Evolutionary conservation across 2,329 filamentous ascomycete genomes (phyloP), one percentile per base, ranked within the genome.

Genomic region (Colletotrichum horii): DNA sequence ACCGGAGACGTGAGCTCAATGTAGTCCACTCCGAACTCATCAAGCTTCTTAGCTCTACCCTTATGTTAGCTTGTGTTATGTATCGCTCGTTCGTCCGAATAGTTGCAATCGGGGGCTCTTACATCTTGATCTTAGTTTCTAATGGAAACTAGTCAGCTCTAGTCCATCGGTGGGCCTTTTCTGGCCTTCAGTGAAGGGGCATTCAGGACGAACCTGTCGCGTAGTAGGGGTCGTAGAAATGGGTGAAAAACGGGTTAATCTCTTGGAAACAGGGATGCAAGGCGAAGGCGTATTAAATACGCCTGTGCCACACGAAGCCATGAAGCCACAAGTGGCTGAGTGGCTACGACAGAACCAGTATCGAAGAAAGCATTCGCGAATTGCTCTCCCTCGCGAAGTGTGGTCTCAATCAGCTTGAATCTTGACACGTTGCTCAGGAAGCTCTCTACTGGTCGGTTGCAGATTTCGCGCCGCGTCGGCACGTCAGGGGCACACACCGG

Each of bases 11-110:
- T 98, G 80, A 98, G 89, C 87, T 98, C 96, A 81, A 97, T 96
- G 87, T 96, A 98, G 87, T 97, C 95, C 74, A 96, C 95, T 81
- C 95, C 95, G 80, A 97, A 97, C 38, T 94, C 94, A 84, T 96
- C 94, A 79, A 97, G 89, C 28, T 84, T 78, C 78, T 74, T 80
- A 77, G 81, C 81, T 76, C 62, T 66, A 15, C 4, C 14, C 7
- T 26, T 2, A n/a, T 14, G 24, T 66, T 14, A 48, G 24, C 15
- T 7, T 22, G 16, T 22, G 11, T 19, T 36, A 6, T n/a, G 19
- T 15, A 19, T 61, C 19, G 26, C 4, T 34, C 19, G 11, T 32
- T 14, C 12, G 19, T 22, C 22, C 26, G 16, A n/a, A 12, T 12
- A n/a, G 30, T 32, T 14, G 0, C 11, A 28, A 14, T 5, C 14